These are phyloP conservation scores for Tylopilus sp. DNA, from an alignment of 768 basidiomycete genomes.

Conservation along the genomic window DNA sequence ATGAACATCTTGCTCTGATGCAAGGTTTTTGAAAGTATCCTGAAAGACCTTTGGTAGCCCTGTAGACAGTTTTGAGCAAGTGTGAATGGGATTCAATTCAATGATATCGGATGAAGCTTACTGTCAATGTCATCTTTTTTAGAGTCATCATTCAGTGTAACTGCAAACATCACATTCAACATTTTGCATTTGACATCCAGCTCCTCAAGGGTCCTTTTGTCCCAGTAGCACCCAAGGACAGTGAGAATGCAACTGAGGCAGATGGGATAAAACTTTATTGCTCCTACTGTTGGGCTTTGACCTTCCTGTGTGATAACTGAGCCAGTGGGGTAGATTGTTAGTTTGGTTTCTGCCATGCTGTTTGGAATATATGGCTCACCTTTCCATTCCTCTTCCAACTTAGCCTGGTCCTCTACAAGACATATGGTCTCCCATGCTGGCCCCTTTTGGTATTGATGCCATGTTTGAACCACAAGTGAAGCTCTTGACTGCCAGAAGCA, in stretches of 20 bases:
- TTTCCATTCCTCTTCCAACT: neutral
- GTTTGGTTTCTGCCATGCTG: neutral
- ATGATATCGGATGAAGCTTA: neutral
- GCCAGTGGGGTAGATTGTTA: neutral
- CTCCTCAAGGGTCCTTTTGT: neutral
- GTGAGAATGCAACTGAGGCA: neutral
- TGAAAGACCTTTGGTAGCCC: neutral
- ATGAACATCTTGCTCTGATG: neutral
- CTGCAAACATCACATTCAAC: neutral
- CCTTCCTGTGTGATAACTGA: neutral
- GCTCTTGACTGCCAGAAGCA: neutral
- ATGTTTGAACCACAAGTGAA: neutral
- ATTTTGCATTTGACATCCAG: neutral
- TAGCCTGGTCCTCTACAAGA: neutral
- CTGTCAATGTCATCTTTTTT: neutral
- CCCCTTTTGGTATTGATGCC: neutral
- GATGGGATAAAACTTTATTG: neutral
- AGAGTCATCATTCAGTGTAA: neutral
- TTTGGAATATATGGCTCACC: neutral
- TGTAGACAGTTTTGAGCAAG: too few relatives aligned
- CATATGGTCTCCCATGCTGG: rapidly evolving
- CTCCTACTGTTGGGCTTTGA: neutral
- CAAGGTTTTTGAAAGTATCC: neutral
- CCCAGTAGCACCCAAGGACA: neutral
- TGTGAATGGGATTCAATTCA: too few relatives aligned